Percentiles rank a stretch among this genome's conserved stretches.
Conservation (phyloP, 75 land plant genomes). For the Pinus taeda region DNA sequence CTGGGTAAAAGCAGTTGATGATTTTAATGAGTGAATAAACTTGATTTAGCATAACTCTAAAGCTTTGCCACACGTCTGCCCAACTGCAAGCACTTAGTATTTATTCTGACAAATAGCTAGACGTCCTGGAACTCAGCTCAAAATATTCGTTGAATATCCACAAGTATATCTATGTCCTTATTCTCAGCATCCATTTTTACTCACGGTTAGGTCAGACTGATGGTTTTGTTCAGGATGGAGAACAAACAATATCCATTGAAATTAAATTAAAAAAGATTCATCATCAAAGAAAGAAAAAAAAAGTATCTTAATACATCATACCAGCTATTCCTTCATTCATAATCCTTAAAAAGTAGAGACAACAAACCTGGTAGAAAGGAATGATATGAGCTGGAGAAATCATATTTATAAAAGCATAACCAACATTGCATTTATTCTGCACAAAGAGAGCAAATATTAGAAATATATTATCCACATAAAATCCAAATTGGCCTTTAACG, state of each 20-base stretch:
- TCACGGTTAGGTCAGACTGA: not conserved
- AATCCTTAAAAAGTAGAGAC: constrained; percentile 2
- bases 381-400: constrained; percentile 73
- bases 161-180: too few relatives aligned
- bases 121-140: not conserved
- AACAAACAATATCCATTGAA: not conserved
- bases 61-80: not conserved
- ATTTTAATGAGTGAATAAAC: not conserved
- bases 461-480: not conserved
- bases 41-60: not conserved
- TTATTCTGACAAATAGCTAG: not conserved
- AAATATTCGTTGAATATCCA: not conserved
- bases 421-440: constrained; percentile 99
- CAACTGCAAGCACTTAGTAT: not conserved
- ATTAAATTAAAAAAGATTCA: not conserved
- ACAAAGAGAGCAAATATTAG: constrained; percentile 10
- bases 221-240: not conserved
- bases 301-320: not conserved
- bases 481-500: not conserved
- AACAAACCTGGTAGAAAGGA: constrained; percentile 73
- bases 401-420: constrained; percentile 99
- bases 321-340: not conserved
- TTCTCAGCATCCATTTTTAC: not conserved
- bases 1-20: too few relatives aligned
- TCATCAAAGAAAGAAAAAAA: not conserved